Evolutionary conservation across 2,329 filamentous ascomycete species (phyloP), one percentile per base, ranked within the genome.

Genomic region (Pseudogymnoascus destructans): DNA sequence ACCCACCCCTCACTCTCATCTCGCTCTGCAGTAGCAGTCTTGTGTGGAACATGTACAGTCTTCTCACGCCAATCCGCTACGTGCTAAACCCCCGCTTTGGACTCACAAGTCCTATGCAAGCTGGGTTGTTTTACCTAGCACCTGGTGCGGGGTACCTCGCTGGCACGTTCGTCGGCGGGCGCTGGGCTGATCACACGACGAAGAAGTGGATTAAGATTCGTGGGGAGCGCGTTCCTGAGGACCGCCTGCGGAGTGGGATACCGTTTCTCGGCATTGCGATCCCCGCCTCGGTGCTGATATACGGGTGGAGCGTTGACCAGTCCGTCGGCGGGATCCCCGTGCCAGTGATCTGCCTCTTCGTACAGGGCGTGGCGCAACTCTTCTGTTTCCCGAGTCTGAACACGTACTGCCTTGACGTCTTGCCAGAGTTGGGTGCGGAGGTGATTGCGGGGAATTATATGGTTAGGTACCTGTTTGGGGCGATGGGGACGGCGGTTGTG

Each of bases 391-490:
- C 86, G 0, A 81, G 79, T 54, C 69, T 91, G 61, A 90, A 91
- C 68, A 87, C 86, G 0, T 91, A 93, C 71, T 91, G 87, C 68
- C 71, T 93, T 38, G 87, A 93, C 68, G 87, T 92, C 10, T 89
- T 91, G 83, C 85, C 85, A 63, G 76, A 76, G 1, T 74, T 79
- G 27, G 81, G 81, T 42, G 80, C 84, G 3, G 87, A 93, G 66
- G 86, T 92, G 3, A 81, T 89, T 42, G 86, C 87, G 0, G 86
- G 86, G 0, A 93, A 92, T 69, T 93, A 91, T 69, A 82, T 89
- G 65, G 75, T 87, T 56, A 77, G 88, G 5, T 93, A 92, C 69
- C 67, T 89, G 5, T 86, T 90, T 63, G 87, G 83, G 0, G 87
- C 86, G 9, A 71, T 80, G 3, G 86, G 81, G 0, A 86, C 82